Evolutionary conservation across 805 yeast genomes (phyloP), one percentile per base, ranked within the genome.

Genomic region (Lipomyces yamanashiensis): DNA sequence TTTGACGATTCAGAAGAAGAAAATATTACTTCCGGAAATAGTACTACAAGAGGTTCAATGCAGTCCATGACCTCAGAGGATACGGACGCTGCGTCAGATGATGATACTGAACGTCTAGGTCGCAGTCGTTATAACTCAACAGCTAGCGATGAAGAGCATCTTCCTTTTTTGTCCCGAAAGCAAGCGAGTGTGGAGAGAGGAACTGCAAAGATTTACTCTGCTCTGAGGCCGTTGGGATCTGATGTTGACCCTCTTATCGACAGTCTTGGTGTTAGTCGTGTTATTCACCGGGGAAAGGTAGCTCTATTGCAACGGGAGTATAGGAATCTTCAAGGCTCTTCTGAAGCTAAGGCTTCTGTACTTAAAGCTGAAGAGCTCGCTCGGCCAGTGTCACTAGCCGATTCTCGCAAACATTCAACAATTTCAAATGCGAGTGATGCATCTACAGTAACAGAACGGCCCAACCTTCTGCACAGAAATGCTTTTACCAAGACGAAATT

Each of bases 181-280:
- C 56, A 49, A n/a, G 37, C 28, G 7, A 40, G 54, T 7, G 58
- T 62, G 23, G 58, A 45, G 33, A 19, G 34, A 19, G 68, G 68
- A 17, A 59, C 54, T 39, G 59, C 64, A 7, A 57, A 51, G 19
- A 54, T 67, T 7, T 60, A 55, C 52, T 52, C 63, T 21, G 58
- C 59, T 12, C 53, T 70, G 36, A 58, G 72, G 3, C 68, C 74
- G 7, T 63, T 73, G 10, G 74, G 70, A 19, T 71, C 73, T 64
- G 75, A 71, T 43, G 55, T 61, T 36, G 75, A 74, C 40, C 75
- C 75, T 12, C 60, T 74, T 28, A 70, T 74, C 23, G 76, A 74
- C 59, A 66, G 61, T n/a, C 63, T 68, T 39, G 76, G 75, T 7
- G 70, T 74, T 15, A 63, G 59, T 8, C 67, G 72, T 23, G 72